Percentiles rank a stretch among this genome's conserved stretches.
These are phyloP conservation scores for Termitomyces sp. DNA, from an alignment of 768 basidiomycete genomes.

Conservation along the genomic window DNA sequence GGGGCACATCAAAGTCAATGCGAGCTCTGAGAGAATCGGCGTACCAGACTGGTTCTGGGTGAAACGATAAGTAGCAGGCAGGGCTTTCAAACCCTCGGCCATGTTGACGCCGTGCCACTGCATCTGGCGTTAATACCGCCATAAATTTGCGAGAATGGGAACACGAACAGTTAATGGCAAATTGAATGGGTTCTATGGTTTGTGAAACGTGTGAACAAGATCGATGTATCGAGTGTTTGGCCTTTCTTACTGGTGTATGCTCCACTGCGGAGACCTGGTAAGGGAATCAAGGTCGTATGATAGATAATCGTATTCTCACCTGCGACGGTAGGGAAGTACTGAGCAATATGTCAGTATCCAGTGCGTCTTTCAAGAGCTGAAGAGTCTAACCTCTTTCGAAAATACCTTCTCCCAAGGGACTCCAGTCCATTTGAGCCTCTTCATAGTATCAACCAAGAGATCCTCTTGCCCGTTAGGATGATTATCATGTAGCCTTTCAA, in stretches of 20 bases:
- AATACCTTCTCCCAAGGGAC: constrained; percentile 54
- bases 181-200: constrained; percentile 41
- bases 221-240: neutral
- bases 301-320: constrained; percentile 16
- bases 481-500: constrained; percentile 45
- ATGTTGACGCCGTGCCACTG: constrained; percentile 58
- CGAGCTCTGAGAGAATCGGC: neutral
- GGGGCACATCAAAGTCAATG: neutral
- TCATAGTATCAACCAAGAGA: constrained; percentile 48
- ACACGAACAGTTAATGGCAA: constrained; percentile 30
- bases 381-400: constrained; percentile 28
- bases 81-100: constrained; percentile 52
- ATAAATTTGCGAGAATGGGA: neutral
- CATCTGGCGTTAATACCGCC: neutral
- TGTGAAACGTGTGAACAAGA: neutral
- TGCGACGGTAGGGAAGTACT: constrained; percentile 42
- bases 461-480: constrained; percentile 44
- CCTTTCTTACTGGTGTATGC: constrained; percentile 19
- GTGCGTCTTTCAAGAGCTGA: neutral
- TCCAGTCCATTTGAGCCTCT: constrained; percentile 43
- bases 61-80: constrained; percentile 48
- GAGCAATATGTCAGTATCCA: neutral
- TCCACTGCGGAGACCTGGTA: constrained; percentile 19
- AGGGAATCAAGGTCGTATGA: neutral
- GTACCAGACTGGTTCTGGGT: constrained; percentile 52